Evolutionary conservation across 1,139 yeast genomes (phyloP).

Genomic region (Lodderomyces oxycetoniae): DNA sequence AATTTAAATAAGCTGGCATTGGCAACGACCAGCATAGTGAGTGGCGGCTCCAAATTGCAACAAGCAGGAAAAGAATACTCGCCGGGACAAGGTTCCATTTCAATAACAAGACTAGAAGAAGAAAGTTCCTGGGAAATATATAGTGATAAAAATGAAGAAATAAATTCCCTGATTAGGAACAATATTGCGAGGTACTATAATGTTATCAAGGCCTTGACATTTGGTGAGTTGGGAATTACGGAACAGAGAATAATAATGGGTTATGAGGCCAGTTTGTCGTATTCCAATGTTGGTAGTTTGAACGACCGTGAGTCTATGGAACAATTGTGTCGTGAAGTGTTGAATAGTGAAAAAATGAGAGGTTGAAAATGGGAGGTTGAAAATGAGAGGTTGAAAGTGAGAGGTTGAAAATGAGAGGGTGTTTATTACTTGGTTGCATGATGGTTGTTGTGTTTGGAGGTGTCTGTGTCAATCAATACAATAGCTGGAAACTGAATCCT

Average conservation of each 20-base stretch:
- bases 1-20: conserved; percentile 15
- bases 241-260: conserved; percentile 76
- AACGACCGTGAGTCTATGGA: conserved; percentile 74
- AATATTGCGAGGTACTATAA: conserved; percentile 83
- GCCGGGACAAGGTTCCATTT: conserved; percentile 48
- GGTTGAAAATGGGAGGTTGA: conserved; percentile 27
- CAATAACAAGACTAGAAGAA: conserved; percentile 86
- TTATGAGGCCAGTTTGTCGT: conserved; percentile 85
- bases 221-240: conserved; percentile 80
- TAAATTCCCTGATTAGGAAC: conserved; percentile 56
- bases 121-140: conserved; percentile 95
- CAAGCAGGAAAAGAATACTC: conserved; percentile 45
- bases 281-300: conserved; percentile 66
- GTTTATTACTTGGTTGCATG: too few relatives aligned
- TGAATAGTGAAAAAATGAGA: conserved; percentile 71
- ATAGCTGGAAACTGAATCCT: too few relatives aligned
- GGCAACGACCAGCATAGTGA: conserved; percentile 19
- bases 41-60: conserved; percentile 20
- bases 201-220: conserved; percentile 74
- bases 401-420: conserved; percentile 50
- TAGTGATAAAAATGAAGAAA: conserved; percentile 79
- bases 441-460: too few relatives aligned
- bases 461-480: too few relatives aligned
- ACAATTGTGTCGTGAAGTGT: conserved; percentile 65
- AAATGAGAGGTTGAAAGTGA: conserved; percentile 53